Base-by-base conservation (phyloP, 2,329 filamentous ascomycete genomes). In the Fusarium concolor region DNA sequence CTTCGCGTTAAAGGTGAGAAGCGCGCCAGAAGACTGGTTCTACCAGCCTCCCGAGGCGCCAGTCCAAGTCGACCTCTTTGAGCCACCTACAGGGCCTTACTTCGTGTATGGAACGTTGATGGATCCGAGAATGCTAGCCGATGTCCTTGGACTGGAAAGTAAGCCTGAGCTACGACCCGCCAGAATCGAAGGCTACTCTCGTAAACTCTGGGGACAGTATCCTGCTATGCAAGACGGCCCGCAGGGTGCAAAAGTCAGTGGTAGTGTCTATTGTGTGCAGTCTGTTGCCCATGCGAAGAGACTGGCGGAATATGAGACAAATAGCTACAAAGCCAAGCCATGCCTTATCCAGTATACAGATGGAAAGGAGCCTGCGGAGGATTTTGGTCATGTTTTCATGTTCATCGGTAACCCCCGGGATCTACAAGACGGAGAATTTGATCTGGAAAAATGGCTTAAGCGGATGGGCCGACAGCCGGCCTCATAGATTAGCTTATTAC, bases 41-140 rank as follows among this genome's bases (percentile, higher is more conserved):
- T 46, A 61, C 12, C 10, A 8, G 2, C 18, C 39, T 8, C 2
- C 14, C 1, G 5, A 12, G 3, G 28, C 22, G n/a, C 9, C 17
- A 2, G 12, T 6, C 0, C 45, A 12, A 2, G 17, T 2, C n/a
- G 28, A 61, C 10, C 22, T 31, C 28, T n/a, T 26, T 4, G 33
- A 54, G 11, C 18, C 14, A 5, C 56, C 45, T 0, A 37, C 6
- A 18, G 56, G 58, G 3, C 56, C 58, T 1, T 61, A 61, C 33
- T 62, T 62, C 4, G 33, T 62, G 3, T 62, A 62, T 15, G 56
- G 58, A 10, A 62, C 45, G 12, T 26, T 62, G 35, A 62, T 42
- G 39, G 35, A 61, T 4, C 56, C 45, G 18, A 24, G 2, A 8
- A 54, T 54, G 58, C 17, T 62, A 12, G 33, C 9, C 3, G 35